phyloP scores from a whole-genome alignment of 306 rosid genomes.

The Dalbergia cochinchinensis region DNA sequence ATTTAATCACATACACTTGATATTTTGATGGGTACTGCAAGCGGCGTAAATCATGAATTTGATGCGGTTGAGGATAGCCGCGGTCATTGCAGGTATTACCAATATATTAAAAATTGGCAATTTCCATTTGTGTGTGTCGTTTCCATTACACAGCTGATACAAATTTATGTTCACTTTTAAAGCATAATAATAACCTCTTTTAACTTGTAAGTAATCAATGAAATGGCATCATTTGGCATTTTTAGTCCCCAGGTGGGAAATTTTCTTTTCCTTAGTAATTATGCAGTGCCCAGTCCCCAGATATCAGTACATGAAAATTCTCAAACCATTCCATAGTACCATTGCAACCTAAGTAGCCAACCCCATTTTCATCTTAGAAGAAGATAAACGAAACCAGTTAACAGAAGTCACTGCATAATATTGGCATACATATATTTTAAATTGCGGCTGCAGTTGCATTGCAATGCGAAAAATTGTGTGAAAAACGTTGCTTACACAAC shows the following conservation, averaged over 20 bases:
- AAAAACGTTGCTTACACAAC: no score
- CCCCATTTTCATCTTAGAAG: conserved; percentile 1
- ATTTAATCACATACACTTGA: background rate
- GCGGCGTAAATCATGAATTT: background rate
- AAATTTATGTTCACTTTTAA: background rate
- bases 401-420: conserved; percentile 31
- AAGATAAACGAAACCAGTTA: background rate
- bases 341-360: background rate
- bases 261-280: background rate
- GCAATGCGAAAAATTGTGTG: no score
- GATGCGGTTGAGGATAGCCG: background rate
- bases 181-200: background rate
- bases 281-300: no score
- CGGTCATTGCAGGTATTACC: background rate
- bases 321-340: background rate
- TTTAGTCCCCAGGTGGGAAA: background rate
- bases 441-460: no score
- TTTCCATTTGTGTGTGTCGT: background rate
- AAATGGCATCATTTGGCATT: background rate
- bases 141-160: background rate
- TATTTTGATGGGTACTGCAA: background rate
- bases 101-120: conserved; percentile 11
- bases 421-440: background rate
- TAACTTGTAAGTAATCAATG: background rate
- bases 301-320: background rate